Conservation (phyloP, 495 filamentous ascomycete species). For the Daldinia grandis region DNA sequence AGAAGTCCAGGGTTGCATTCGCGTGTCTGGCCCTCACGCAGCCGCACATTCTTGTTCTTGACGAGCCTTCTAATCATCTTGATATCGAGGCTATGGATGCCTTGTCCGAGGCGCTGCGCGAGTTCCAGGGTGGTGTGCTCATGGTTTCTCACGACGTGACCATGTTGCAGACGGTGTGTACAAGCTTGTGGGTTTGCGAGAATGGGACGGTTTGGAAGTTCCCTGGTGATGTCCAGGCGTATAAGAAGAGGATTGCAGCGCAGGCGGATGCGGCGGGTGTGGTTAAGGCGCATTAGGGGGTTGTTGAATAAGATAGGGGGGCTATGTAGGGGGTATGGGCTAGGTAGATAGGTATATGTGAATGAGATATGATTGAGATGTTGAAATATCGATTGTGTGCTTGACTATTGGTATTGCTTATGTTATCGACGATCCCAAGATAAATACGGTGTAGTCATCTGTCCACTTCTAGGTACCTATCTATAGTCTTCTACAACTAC, state of each 20-base stretch:
- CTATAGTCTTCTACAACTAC: not conserved
- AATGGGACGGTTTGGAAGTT: constrained; percentile 96
- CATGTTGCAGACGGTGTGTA: constrained; percentile 96
- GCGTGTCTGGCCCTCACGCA: constrained; percentile 91
- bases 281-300: constrained; percentile 63
- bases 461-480: not conserved
- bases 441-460: not conserved
- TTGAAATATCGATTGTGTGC: not conserved
- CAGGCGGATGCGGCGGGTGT: constrained; percentile 91
- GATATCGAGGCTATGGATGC: constrained; percentile 99
- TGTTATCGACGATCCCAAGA: not conserved
- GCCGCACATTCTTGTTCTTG: constrained; percentile 96
- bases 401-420: not conserved
- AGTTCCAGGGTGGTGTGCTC: constrained; percentile 92
- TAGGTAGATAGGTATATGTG: not conserved
- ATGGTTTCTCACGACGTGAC: constrained; percentile 99
- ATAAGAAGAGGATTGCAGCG: constrained; percentile 94
- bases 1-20: constrained; percentile 98
- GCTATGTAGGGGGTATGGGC: not conserved
- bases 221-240: constrained; percentile 91
- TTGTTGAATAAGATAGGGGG: not conserved
- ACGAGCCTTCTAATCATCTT: constrained; percentile 97
- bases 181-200: constrained; percentile 95
- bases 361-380: constrained; percentile 4
- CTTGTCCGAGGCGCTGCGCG: constrained; percentile 78